Percentiles rank a stretch among this genome's conserved stretches.
Conservation (phyloP, 805 yeast genomes). For the Schizosaccharomyces osmophilus region DNA sequence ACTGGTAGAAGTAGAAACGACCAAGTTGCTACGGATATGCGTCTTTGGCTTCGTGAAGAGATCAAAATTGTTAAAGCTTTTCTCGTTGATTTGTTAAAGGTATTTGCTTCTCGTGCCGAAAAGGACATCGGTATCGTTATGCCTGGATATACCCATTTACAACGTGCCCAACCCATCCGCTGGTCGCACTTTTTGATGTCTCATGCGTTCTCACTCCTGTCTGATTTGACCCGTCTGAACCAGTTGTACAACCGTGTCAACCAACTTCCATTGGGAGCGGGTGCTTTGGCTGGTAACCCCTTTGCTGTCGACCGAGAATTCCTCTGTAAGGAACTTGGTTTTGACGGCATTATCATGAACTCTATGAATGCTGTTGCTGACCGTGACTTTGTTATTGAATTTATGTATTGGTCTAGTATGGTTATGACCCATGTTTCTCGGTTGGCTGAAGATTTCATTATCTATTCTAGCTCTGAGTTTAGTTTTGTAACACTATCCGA, state of each 20-base stretch:
- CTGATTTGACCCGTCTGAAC: slow-evolving; percentile 63
- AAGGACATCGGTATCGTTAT: slow-evolving; percentile 71
- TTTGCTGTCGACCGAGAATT: slow-evolving; percentile 93
- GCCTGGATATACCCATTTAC: slow-evolving; percentile 90
- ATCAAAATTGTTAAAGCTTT: slow-evolving; percentile 31
- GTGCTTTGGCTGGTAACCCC: slow-evolving; percentile 98
- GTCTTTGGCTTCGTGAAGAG: slow-evolving; percentile 70
- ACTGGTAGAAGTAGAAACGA: slow-evolving; percentile 98
- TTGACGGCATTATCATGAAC: slow-evolving; percentile 73
- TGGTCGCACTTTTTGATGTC: slow-evolving; percentile 95
- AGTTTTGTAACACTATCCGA: slow-evolving; percentile 84
- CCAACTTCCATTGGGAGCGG: slow-evolving; percentile 79
- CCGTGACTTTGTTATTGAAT: slow-evolving; percentile 89
- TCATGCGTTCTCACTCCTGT: slow-evolving; percentile 82
- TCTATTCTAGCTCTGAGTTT: slow-evolving; percentile 93
- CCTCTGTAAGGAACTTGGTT: slow-evolving; percentile 58
- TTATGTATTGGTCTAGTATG: slow-evolving; percentile 82
- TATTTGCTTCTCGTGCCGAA: slow-evolving; percentile 51
- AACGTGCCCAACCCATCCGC: slow-evolving; percentile 97
- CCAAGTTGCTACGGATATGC: slow-evolving; percentile 97
- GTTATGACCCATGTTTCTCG: slow-evolving; percentile 91
- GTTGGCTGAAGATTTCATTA: slow-evolving; percentile 79
- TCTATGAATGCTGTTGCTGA: slow-evolving; percentile 92
- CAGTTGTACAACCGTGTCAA: slow-evolving; percentile 68
- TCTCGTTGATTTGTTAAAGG: slow-evolving; percentile 23